These are phyloP conservation scores for Syncephalastrum racemosum DNA, from an alignment of 371 early-diverging fungal species.

Conservation along the genomic window DNA sequence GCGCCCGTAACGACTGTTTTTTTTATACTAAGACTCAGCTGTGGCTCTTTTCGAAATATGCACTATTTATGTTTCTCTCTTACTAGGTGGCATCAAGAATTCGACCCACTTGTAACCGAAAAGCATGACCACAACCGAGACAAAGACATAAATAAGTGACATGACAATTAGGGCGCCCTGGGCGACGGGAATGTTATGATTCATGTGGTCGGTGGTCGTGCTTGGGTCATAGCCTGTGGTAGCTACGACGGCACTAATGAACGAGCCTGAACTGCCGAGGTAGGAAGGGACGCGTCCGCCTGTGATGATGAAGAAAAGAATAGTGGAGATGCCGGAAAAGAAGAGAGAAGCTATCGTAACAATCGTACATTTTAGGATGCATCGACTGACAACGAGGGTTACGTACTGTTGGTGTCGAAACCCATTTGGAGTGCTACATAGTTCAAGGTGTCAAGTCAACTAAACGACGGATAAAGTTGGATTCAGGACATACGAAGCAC, in stretches of 20 bases:
- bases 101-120: conserved; percentile 56
- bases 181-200: conserved; percentile 39
- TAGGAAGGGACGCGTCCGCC: conserved; percentile 62
- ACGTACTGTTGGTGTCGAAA: conserved; percentile 51
- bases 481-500: conserved; percentile 22
- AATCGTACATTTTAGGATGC: background rate
- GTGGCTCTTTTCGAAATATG: background rate
- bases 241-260: conserved; percentile 51
- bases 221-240: conserved; percentile 49
- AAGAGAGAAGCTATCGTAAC: conserved; percentile 47
- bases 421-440: conserved; percentile 51
- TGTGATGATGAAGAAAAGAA: conserved; percentile 55
- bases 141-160: conserved; percentile 43
- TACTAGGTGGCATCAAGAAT: conserved; percentile 58
- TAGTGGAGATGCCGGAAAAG: conserved; percentile 59
- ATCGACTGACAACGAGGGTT: background rate
- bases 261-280: conserved; percentile 59
- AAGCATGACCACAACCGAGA: conserved; percentile 46
- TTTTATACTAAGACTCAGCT: conserved; percentile 8
- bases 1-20: conserved; percentile 54
- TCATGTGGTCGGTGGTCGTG: conserved; percentile 11
- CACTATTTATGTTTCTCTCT: conserved; percentile 5
- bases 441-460: background rate
- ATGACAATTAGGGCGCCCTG: conserved; percentile 55
- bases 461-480: background rate